A percentile compares a stretch with the other conserved stretches of the same genome.
These are phyloP conservation scores for Phialemoniopsis sp. DNA, from an alignment of 2,329 filamentous ascomycete species.

Conservation along the genomic window DNA sequence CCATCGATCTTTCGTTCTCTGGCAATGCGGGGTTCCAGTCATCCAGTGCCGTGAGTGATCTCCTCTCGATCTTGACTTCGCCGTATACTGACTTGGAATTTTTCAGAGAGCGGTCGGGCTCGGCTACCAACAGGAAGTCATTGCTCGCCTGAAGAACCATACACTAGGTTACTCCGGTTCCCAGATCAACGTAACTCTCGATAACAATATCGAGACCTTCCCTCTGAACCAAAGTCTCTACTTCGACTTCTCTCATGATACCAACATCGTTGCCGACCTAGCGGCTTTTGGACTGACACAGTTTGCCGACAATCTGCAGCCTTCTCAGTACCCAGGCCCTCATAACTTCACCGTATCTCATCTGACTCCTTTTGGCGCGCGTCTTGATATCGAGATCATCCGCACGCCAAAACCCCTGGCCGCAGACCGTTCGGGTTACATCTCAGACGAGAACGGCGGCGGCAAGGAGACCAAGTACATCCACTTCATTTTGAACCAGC, in stretches of 20 bases:
- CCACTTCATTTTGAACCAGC: constrained; percentile 71
- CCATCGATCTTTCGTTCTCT: constrained; percentile 62
- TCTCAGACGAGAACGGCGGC: constrained; percentile 17
- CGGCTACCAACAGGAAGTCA: constrained; percentile 68
- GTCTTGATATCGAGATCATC: constrained; percentile 73
- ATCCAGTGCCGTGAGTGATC: constrained; percentile 48
- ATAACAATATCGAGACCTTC: constrained; percentile 65
- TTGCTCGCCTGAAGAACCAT: constrained; percentile 67
- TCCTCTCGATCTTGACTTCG: constrained; percentile 23
- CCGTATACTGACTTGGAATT: constrained; percentile 22
- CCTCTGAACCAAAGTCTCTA: constrained; percentile 70
- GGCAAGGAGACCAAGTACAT: constrained; percentile 62
- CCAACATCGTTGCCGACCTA: constrained; percentile 66
- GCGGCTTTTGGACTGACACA: constrained; percentile 70
- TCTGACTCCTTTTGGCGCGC: constrained; percentile 67
- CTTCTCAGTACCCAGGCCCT: constrained; percentile 46
- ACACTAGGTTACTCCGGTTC: constrained; percentile 53
- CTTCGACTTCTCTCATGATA: constrained; percentile 76
- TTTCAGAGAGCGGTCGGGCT: constrained; percentile 63
- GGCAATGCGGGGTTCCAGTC: constrained; percentile 59
- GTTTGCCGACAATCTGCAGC: constrained; percentile 57
- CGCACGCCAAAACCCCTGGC: constrained; percentile 59
- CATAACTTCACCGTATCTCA: constrained; percentile 64
- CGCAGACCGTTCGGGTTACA: constrained; percentile 49
- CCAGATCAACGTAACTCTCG: constrained; percentile 66